A percentile compares a stretch with the other conserved stretches of the same genome.
phyloP scores from a whole-genome alignment of 2,329 filamentous ascomycete species.

The Cladosporium cucumerinum region DNA sequence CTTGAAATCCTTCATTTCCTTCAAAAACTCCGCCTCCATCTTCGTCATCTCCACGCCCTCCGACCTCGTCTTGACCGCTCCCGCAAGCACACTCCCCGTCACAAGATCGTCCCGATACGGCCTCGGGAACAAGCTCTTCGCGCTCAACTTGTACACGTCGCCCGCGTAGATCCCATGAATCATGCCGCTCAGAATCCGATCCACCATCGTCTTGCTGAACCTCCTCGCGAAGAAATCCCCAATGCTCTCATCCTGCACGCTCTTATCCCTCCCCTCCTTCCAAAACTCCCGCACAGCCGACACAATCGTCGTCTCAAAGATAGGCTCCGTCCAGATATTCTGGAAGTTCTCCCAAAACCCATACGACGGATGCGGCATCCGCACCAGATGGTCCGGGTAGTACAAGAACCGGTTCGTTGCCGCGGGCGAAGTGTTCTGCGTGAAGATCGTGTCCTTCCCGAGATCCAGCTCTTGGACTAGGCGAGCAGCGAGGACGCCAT shows the following conservation, averaged over 20 bases:
- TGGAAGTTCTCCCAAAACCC: slow-evolving; percentile 28
- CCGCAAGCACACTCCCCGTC: slow-evolving; percentile 39
- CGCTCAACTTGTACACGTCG: slow-evolving; percentile 77
- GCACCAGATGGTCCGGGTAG: slow-evolving; percentile 78
- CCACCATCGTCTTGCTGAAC: slow-evolving; percentile 54
- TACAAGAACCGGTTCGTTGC: slow-evolving; percentile 74
- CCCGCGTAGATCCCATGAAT: slow-evolving; percentile 92
- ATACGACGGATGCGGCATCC: slow-evolving; percentile 51
- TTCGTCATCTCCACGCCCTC: slow-evolving; percentile 38
- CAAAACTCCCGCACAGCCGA: slow-evolving; percentile 37
- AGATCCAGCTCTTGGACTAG: slow-evolving; percentile 60
- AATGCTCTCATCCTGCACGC: slow-evolving; percentile 65
- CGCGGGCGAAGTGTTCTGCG: slow-evolving; percentile 48
- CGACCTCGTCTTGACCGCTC: slow-evolving; percentile 28
- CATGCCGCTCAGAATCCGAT: slow-evolving; percentile 72
- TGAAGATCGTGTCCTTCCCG: slow-evolving; percentile 54
- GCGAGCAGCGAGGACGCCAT: slow-evolving; percentile 65
- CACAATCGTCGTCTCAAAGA: slow-evolving; percentile 50
- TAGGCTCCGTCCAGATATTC: slow-evolving; percentile 47
- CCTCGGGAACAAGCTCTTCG: slow-evolving; percentile 58
- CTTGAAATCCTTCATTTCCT: slow-evolving; percentile 33
- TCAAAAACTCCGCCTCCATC: slow-evolving; percentile 31
- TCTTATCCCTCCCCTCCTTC: slow-evolving; percentile 29
- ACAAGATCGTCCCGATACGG: slow-evolving; percentile 48
- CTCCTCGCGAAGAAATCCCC: slow-evolving; percentile 61